Evolutionary conservation across 1,139 yeast genomes (phyloP), one percentile per base, ranked within the genome.

Genomic region (Pichia sp.): DNA sequence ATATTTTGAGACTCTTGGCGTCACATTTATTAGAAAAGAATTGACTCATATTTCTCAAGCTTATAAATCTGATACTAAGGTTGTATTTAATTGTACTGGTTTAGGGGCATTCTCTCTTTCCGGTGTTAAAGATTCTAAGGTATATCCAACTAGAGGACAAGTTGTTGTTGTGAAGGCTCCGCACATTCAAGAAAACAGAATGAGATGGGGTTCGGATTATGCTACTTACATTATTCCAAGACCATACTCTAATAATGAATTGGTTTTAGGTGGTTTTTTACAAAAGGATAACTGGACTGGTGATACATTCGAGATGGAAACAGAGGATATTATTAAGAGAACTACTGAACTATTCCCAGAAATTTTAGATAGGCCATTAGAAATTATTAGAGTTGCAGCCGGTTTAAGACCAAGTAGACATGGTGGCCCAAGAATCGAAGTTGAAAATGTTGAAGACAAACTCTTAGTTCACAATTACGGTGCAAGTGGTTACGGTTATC

Each of bases 401-500:
- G 93, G 90, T 0, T 71, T 83, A 47, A 74, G 93, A 59, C 93
- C 93, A 6, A 73, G 82, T 46, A 76, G 91, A 65, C 72, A 76
- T 46, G 89, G 87, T 16, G 91, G 91, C 5, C 79, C 74, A 2
- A 73, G 90, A 53, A 76, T 85, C 45, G 89, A 83, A 62, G 65
- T 67, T 43, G 82, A 80, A 58, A 55, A 52, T 2, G 60, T 73
- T 16, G 74, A 72, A 19, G 72, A 67, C 9, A 70, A 72, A 47
- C 53, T 70, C 1, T 58, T 81, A 25, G 69, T 84, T 18, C 90
- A 84, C 62, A 83, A 84, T 65, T 84, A 84, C 62, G 95, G 95
- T 33, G 88, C 90, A 10, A 75, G 83, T 44, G 95, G 95, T 0
- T 80, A 84, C 53, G 95, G 95, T 2, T 85, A 80, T 67, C 91